Base-by-base conservation (phyloP, 495 filamentous ascomycete species). In the Schizothecium vesticola region DNA sequence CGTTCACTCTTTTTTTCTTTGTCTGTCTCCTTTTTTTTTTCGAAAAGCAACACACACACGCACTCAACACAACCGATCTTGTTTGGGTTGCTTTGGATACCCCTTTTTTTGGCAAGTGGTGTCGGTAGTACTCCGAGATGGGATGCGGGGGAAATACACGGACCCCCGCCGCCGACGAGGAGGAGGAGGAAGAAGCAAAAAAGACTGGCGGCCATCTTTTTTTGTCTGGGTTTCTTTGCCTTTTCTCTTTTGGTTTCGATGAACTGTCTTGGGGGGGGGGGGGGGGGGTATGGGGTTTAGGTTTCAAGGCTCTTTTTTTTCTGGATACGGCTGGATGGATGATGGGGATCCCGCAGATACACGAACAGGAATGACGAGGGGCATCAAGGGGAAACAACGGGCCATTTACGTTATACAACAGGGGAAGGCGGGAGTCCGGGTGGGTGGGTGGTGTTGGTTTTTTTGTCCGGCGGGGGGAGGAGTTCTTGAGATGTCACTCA, bases 81-180 rank as follows among this genome's bases (percentile, higher is more conserved):
- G 62, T 7, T 24, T 9, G 62, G 31, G n/a, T 24, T 56, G 62
- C 11, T 64, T 64, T 56, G 62, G 62, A 64, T 64, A 64, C 62
- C 62, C 62, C 36, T 55, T 19, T 26, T 26, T n/a, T 23, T 23
- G 22, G 23, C 28, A 29, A 31, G 43, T 43, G 31, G 31, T 26
- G 31, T 16, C 22, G 31, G 61, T 16, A 64, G 23, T 21, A 22
- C 13, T 12, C 26, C 19, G 57, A 0, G 25, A 16, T 16, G 36
- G 19, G 43, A 43, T 43, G 33, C 12, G 19, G 43, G 36, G 43
- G 43, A 8, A 19, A 43, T n/a, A 51, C 43, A 51, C 43, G 43
- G 19, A 8, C 43, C 16, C 43, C 43, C 43, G 16, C 6, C 26
- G 26, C 3, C 33, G 33, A 6, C 2, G 33, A 43, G 13, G 33